Base-by-base conservation (phyloP, 1,284 basidiomycete genomes). In the Gomphus sp. region DNA sequence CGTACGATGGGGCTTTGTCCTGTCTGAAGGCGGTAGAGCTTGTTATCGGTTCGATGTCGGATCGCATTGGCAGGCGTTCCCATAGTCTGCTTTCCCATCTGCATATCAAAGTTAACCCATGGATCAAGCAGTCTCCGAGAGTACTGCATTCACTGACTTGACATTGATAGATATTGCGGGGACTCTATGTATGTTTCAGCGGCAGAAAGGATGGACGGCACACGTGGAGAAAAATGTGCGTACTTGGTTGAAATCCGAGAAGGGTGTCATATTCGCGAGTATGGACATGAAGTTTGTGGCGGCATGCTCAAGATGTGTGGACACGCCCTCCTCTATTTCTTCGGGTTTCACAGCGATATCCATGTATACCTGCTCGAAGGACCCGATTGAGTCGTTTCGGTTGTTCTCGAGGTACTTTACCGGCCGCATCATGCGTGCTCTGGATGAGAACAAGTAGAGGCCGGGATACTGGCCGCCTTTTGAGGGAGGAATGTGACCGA, bases 71-170 rank as follows among this genome's bases (percentile, higher is more conserved):
- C 88, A 0, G 97, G 96, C 34, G 97, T 99, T 44, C 97, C 97
- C 97, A 99, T 99, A 1, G 93, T 91, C 81, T 99, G 97, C 79
- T 99, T 99, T 73, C 93, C 94, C 97, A 99, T 99, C 87, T 98
- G 65, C 33, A 60, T 16, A 31, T 9, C 45, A 58, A 9, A 25
- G 28, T 34, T 25, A 28, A 60, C 43, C 22, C 18, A 22, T 33
- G 28, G 28, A 31, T 54, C 37, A 44, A 10, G n/a, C 14, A 6
- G 2, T 53, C 22, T 31, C 22, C 2, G 31, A 59, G 5, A 37
- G 41, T 48, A 48, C 53, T 56, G 49, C 45, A 11, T 28, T n/a
- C 6, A 66, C 71, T 33, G 66, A 88, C 87, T 79, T 91, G 89
- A 73, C 89, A 92, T 66, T 92, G 89, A 67, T 92, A 92, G 62